Base-by-base conservation (phyloP, 495 filamentous ascomycete genomes). In the Lepraria neglecta region DNA sequence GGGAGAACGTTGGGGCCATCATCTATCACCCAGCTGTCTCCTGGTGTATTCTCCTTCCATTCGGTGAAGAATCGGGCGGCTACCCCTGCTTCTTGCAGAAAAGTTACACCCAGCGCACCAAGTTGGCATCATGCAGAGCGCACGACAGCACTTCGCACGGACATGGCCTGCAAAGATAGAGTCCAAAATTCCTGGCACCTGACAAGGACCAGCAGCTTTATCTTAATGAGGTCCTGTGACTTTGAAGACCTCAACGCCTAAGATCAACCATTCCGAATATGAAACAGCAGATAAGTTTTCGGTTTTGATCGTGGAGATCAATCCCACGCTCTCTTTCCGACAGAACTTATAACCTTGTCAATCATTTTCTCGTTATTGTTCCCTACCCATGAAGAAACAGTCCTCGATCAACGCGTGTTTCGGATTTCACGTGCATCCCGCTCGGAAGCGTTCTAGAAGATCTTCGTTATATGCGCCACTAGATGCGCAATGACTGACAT, bases 251-350 rank as follows among this genome's bases (percentile, higher is more conserved):
- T 19, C n/a, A 31, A 52, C 24, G 0, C 10, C 27, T n/a, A 7
- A 15, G 28, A 4, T 33, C 15, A n/a, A 31, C 27, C 6, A 48
- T 52, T 33, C n/a, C 27, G 24, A 31, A 31, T 15, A 52, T 28
- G 48, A 31, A 52, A 52, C 48, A 17, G 28, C 31, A 52, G 27
- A 52, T 52, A 33, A 52, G 14, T 52, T 9, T 27, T 30, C 27
- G n/a, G n/a, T 24, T 52, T 52, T 31, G 0, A n/a, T 10, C 14
- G 27, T 31, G 31, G 6, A n/a, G 6, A n/a, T 5, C 17, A 7
- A 33, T 33, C 48, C 48, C 48, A 31, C 48, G 48, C 15, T 30
- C 31, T 52, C 27, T n/a, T 52, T 52, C 48, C 27, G 14, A n/a
- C 28, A 15, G 28, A 30, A 9, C 6, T 9, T 33, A 17, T 52